Conservation (phyloP, 2,329 filamentous ascomycete species). For the Colletotrichum tanaceti region DNA sequence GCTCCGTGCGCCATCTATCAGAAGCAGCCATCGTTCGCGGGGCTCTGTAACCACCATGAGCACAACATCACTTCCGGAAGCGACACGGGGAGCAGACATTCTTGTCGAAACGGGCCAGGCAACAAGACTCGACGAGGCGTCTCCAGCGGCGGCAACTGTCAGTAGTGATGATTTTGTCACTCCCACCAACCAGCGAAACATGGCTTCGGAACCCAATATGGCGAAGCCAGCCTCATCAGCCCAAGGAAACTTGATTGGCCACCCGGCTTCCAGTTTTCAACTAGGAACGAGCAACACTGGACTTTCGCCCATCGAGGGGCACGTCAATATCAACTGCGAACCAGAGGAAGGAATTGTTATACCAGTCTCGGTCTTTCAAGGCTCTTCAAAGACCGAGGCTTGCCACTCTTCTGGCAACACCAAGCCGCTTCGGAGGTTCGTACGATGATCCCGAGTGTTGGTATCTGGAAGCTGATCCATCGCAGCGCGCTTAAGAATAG, state of each 20-base stretch:
- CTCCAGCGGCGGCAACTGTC: slow-evolving; percentile 48
- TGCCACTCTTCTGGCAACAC: background rate
- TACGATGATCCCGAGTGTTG: background rate
- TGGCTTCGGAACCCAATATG: background rate
- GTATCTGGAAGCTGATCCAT: background rate
- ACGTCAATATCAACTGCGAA: background rate
- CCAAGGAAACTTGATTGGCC: background rate
- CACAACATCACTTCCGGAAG: background rate
- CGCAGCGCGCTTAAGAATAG: slow-evolving; percentile 25
- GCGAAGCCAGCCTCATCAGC: background rate
- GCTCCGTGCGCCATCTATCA: slow-evolving; percentile 3
- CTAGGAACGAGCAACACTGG: background rate
- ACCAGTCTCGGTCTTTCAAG: background rate
- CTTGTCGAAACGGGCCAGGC: background rate
- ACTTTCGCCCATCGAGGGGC: background rate
- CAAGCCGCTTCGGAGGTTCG: slow-evolving; percentile 25
- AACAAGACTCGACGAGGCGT: background rate
- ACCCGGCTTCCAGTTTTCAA: background rate
- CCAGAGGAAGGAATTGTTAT: background rate
- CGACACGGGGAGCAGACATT: background rate
- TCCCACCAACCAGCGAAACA: background rate
- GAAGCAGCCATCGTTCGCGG: slow-evolving; percentile 11
- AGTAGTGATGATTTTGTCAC: slow-evolving; percentile 52
- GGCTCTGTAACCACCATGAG: slow-evolving; percentile 20
- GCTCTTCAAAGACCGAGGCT: background rate